A percentile compares a stretch with the other conserved stretches of the same genome.
Evolutionary conservation across 169 alveolate genomes (phyloP).

Genomic region (Eimeria brunetti): DNA sequence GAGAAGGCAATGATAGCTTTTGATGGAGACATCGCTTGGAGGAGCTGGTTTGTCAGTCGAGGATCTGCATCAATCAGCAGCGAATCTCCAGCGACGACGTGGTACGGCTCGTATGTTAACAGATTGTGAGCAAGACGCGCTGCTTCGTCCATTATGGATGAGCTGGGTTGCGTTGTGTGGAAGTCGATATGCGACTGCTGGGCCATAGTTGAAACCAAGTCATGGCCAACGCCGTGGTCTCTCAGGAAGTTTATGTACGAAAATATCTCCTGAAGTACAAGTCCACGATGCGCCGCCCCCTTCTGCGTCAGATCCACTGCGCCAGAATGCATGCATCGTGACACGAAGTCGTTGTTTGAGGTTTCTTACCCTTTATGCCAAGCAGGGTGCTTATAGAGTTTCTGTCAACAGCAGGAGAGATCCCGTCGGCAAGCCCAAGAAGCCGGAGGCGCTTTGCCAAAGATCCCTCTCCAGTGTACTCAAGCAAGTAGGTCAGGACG

Average conservation of each 20-base stretch:
- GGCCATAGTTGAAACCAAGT: constrained; percentile 53
- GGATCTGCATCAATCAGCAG: constrained; percentile 78
- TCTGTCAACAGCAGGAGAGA: constrained; percentile 72
- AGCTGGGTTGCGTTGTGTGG: constrained; percentile 76
- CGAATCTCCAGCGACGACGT: constrained; percentile 79
- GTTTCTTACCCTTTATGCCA: constrained; percentile 70
- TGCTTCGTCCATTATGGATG: constrained; percentile 77
- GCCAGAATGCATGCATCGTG: background rate
- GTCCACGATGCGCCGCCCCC: constrained; percentile 75
- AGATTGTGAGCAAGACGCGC: constrained; percentile 81
- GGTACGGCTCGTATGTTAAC: constrained; percentile 78
- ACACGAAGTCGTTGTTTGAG: background rate
- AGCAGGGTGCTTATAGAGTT: constrained; percentile 69
- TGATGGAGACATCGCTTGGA: constrained; percentile 64
- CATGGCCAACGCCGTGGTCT: constrained; percentile 73
- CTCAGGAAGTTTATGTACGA: constrained; percentile 70
- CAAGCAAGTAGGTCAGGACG: constrained; percentile 78
- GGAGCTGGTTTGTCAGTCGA: constrained; percentile 70
- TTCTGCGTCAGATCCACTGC: constrained; percentile 74
- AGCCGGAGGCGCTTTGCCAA: constrained; percentile 78
- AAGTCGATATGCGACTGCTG: constrained; percentile 77
- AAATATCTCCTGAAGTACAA: constrained; percentile 76
- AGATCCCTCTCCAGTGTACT: constrained; percentile 80
- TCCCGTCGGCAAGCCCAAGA: constrained; percentile 75
- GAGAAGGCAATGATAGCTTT: constrained; percentile 79